A percentile compares a stretch with the other conserved stretches of the same genome.
Evolutionary conservation across 78 protist species (phyloP).

Genomic region (Dictyostelium firmibasis): DNA sequence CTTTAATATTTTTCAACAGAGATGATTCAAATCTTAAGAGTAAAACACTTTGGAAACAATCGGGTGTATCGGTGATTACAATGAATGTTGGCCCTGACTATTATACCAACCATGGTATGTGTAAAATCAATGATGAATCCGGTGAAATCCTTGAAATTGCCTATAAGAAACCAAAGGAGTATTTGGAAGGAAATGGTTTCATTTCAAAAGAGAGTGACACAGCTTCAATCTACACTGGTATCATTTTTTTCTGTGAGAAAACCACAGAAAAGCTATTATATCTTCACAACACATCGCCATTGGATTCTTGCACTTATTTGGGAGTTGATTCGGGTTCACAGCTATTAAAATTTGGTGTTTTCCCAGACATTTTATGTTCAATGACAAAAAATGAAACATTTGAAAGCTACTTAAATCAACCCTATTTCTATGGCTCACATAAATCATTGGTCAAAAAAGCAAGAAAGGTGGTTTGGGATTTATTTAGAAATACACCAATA

Average conservation of each 20-base stretch:
- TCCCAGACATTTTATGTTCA: conserved; percentile 21
- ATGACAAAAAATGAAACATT: conserved; percentile 41
- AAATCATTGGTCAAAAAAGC: not conserved
- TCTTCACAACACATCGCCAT: conserved; percentile 54
- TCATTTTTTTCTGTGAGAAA: conserved; percentile 27
- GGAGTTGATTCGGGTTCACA: conserved; percentile 45
- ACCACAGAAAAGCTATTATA: conserved; percentile 35
- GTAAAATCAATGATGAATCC: not conserved
- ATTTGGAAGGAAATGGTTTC: not conserved
- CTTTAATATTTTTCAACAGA: conserved; percentile 6
- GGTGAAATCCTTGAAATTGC: conserved; percentile 7
- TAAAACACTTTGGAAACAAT: not conserved
- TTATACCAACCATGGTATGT: conserved; percentile 46
- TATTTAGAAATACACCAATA: not conserved
- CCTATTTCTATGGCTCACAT: not conserved
- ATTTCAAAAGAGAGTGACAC: not conserved
- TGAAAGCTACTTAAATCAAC: conserved; percentile 6
- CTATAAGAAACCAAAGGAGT: not conserved
- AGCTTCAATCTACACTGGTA: conserved; percentile 27
- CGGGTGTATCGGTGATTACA: conserved; percentile 33
- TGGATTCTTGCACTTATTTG: conserved; percentile 45
- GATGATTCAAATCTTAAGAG: not conserved
- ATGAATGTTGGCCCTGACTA: not conserved
- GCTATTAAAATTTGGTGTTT: conserved; percentile 30
- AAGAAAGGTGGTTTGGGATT: conserved; percentile 48